phyloP scores from a whole-genome alignment of 257 asterid species.

The Apocynum venetum region DNA sequence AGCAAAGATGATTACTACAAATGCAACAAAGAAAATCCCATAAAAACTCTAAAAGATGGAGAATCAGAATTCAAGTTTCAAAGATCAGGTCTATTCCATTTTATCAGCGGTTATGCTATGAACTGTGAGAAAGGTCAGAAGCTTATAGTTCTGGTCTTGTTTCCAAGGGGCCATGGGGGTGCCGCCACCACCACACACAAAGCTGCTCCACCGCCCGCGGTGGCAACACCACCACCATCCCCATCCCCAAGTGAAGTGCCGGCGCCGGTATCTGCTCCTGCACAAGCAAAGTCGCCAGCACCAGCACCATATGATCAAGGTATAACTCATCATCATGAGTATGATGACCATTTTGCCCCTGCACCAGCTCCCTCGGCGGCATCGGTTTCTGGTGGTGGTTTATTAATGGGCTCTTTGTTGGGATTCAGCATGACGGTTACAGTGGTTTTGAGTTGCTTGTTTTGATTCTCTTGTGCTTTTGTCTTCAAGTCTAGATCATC shows the following conservation, averaged over 20 bases:
- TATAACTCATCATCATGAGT: background rate
- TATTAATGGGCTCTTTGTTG: background rate
- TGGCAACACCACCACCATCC: constrained; percentile 14
- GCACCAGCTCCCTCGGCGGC: constrained; percentile 4
- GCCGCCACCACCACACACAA: background rate
- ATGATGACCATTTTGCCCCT: background rate
- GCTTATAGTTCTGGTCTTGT: constrained; percentile 43
- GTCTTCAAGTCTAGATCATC: too few relatives aligned
- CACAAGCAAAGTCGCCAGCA: background rate
- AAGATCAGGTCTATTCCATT: constrained; percentile 53
- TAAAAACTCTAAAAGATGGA: constrained; percentile 37
- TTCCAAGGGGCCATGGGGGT: constrained; percentile 15
- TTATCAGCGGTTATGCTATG: constrained; percentile 48
- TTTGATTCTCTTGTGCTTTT: background rate
- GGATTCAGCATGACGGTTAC: constrained; percentile 8
- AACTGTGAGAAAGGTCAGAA: constrained; percentile 59
- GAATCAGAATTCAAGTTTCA: constrained; percentile 39
- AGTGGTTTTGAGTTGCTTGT: background rate
- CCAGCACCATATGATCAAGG: background rate
- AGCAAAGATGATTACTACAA: constrained; percentile 36
- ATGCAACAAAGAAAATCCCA: constrained; percentile 42
- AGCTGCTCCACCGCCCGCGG: background rate
- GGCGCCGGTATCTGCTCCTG: background rate
- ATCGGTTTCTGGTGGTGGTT: background rate
- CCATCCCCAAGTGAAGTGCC: background rate